A percentile compares a stretch with the other conserved stretches of the same genome.
These are phyloP conservation scores for Paraconiothyrium sp. DNA, from an alignment of 2,329 filamentous ascomycete genomes.

Conservation along the genomic window DNA sequence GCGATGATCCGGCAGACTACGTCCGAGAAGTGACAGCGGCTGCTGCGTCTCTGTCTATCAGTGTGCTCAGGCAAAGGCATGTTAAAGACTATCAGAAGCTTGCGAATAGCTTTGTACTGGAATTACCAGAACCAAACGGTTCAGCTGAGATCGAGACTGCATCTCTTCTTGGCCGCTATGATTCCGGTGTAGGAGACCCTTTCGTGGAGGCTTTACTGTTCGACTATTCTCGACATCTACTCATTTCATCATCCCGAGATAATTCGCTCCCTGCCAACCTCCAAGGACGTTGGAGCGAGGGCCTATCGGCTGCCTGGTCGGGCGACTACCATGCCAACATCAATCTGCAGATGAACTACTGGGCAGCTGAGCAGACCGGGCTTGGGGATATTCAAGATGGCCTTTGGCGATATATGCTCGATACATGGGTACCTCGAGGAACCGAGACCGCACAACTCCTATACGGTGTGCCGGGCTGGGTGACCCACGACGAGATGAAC, in stretches of 20 bases:
- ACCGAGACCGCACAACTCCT: constrained; percentile 62
- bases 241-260: constrained; percentile 64
- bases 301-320: constrained; percentile 59
- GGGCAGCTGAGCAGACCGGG: constrained; percentile 64
- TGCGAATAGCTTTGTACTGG: constrained; percentile 53
- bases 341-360: constrained; percentile 71
- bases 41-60: constrained; percentile 48
- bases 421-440: constrained; percentile 65
- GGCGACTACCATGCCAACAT: constrained; percentile 68
- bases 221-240: constrained; percentile 63
- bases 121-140: constrained; percentile 56
- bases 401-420: constrained; percentile 63
- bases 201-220: constrained; percentile 64
- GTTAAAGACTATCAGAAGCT: constrained; percentile 55
- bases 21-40: constrained; percentile 48
- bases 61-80: constrained; percentile 48
- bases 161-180: constrained; percentile 42
- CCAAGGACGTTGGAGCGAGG: constrained; percentile 65
- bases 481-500: constrained; percentile 67
- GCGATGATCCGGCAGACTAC: constrained; percentile 54
- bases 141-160: constrained; percentile 55
- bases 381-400: constrained; percentile 57
- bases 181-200: constrained; percentile 54
- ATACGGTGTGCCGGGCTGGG: constrained; percentile 66
- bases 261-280: constrained; percentile 65